These are phyloP conservation scores for Mycena crocata DNA, from an alignment of 768 basidiomycete species.

Conservation along the genomic window DNA sequence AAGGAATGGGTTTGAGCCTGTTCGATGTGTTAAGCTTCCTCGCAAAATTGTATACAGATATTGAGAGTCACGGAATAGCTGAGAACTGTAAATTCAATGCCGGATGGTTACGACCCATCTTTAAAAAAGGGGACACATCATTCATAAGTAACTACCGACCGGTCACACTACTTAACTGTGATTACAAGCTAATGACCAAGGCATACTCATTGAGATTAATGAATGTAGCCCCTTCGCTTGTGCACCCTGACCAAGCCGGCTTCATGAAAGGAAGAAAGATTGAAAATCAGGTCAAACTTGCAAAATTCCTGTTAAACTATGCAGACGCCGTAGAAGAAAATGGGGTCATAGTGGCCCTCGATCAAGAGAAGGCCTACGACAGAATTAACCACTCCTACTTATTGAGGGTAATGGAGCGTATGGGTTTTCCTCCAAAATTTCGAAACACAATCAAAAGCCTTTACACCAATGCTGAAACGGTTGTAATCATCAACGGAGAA, in stretches of 20 bases:
- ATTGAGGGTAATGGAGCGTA: not conserved
- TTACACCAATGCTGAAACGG: conserved; percentile 8
- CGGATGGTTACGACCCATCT: too few relatives aligned
- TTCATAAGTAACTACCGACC: not conserved
- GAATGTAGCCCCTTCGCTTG: not conserved
- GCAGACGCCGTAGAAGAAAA: not conserved
- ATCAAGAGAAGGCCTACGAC: not conserved
- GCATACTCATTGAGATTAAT: too few relatives aligned
- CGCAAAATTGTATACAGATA: too few relatives aligned
- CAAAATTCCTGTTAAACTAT: not conserved
- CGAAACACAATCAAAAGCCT: not conserved
- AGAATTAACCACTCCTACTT: not conserved
- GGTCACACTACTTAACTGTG: not conserved
- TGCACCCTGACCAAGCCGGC: not conserved
- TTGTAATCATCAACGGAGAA: not conserved
- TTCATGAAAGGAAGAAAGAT: not conserved
- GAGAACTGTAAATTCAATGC: too few relatives aligned
- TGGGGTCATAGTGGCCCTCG: not conserved
- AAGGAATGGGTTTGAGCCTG: too few relatives aligned
- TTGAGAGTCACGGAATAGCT: too few relatives aligned
- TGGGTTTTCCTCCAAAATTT: not conserved
- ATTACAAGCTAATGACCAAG: not conserved
- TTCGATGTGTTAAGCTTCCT: too few relatives aligned
- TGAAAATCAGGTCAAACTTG: not conserved
- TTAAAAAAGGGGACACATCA: not conserved